phyloP scores from a whole-genome alignment of 2,329 filamentous ascomycete species.

The Davidsoniella eucalypti region DNA sequence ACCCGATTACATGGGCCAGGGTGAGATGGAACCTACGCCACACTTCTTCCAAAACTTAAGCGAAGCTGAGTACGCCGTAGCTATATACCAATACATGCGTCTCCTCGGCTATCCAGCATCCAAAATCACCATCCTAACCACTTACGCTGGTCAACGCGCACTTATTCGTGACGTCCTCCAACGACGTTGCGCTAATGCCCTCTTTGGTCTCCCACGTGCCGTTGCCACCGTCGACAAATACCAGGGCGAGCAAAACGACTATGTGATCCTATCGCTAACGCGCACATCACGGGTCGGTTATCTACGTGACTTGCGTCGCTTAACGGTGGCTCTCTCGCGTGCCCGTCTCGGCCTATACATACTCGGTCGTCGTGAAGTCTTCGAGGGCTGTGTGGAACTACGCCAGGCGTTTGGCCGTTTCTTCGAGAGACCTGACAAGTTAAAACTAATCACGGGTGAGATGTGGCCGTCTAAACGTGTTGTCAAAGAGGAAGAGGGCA shows the following conservation, averaged over 20 bases:
- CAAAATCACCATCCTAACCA: constrained; percentile 77
- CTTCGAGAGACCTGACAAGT: constrained; percentile 60
- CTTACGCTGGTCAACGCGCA: constrained; percentile 82
- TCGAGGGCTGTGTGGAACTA: constrained; percentile 77
- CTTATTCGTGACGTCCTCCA: constrained; percentile 73
- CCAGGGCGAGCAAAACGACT: constrained; percentile 98
- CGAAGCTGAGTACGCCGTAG: constrained; percentile 92
- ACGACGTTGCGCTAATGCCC: constrained; percentile 65
- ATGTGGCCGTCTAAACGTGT: constrained; percentile 56
- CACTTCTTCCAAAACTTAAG: constrained; percentile 95
- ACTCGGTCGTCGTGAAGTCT: constrained; percentile 72
- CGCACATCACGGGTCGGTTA: constrained; percentile 82
- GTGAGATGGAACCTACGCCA: constrained; percentile 76
- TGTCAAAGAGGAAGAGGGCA: constrained; percentile 23
- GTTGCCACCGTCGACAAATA: constrained; percentile 97
- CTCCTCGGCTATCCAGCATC: constrained; percentile 75
- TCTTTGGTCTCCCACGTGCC: constrained; percentile 79
- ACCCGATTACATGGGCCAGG: constrained; percentile 75
- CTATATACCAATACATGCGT: constrained; percentile 93
- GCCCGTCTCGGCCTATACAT: constrained; percentile 85
- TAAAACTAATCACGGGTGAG: constrained; percentile 70
- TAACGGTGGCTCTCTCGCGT: constrained; percentile 88
- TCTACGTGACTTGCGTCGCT: constrained; percentile 76
- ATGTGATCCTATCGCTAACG: constrained; percentile 85
- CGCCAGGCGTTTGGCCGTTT: constrained; percentile 71